Conservation (phyloP, 2,329 filamentous ascomycete genomes). For the Amesomyces nigricolor region DNA sequence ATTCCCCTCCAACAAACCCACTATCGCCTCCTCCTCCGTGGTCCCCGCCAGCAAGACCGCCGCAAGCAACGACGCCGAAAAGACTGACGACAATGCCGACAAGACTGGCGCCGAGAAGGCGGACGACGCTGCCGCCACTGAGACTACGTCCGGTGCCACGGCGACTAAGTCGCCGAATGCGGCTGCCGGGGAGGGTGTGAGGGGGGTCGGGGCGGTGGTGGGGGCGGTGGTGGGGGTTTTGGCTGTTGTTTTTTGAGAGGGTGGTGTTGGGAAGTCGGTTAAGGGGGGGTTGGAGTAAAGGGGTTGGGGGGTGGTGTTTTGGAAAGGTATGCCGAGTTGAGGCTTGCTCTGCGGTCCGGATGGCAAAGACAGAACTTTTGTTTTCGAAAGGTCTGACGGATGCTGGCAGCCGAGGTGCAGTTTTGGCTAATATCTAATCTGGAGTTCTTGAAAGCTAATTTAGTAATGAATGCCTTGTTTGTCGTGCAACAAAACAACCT, state of each 20-base stretch:
- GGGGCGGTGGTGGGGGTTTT: conserved; percentile 31
- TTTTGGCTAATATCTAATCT: conserved; percentile 10
- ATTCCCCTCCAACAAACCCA: conserved; percentile 32
- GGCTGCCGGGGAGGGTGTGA: conserved; percentile 25
- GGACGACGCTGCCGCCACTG: conserved; percentile 17
- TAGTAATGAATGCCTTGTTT: background rate
- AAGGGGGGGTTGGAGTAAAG: no score
- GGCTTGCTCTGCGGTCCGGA: no score
- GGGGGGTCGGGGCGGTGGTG: conserved; percentile 30
- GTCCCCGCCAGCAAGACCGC: conserved; percentile 1
- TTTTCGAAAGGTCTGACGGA: background rate
- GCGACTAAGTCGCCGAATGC: conserved; percentile 19
- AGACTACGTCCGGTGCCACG: conserved; percentile 5
- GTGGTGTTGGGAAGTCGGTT: no score
- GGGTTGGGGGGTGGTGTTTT: no score
- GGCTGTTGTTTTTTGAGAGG: conserved; percentile 29
- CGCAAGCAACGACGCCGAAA: conserved; percentile 3
- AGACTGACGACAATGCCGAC: conserved; percentile 11
- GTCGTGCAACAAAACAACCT: background rate
- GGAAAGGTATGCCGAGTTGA: no score
- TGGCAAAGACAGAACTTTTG: no score
- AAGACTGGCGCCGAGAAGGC: conserved; percentile 20
- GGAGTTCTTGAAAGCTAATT: background rate
- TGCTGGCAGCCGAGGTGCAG: background rate
- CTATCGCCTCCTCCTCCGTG: conserved; percentile 23